A percentile compares a stretch with the other conserved stretches of the same genome.
These are phyloP conservation scores for Penicillium psychrosexuale DNA, from an alignment of 2,329 filamentous ascomycete genomes.

Conservation along the genomic window DNA sequence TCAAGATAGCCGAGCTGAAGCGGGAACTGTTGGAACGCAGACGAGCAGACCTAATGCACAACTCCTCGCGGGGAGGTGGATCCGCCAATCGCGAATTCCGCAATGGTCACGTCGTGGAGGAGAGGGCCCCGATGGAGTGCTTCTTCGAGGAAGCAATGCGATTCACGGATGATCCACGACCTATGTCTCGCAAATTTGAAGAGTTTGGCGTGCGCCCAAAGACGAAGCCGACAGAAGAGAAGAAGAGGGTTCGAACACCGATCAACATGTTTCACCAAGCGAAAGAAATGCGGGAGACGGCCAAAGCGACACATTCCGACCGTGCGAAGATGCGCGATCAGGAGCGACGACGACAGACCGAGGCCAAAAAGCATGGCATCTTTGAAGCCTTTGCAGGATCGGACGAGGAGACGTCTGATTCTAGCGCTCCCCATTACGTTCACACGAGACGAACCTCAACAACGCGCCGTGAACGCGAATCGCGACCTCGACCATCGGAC, in stretches of 20 bases:
- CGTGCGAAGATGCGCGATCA: slow-evolving; percentile 42
- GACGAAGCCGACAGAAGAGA: slow-evolving; percentile 36
- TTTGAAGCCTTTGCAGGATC: slow-evolving; percentile 31
- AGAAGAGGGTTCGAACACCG: slow-evolving; percentile 35
- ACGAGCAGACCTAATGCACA: slow-evolving; percentile 20
- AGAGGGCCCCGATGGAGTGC: slow-evolving; percentile 38
- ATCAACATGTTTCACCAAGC: slow-evolving; percentile 24
- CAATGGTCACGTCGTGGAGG: slow-evolving; percentile 45
- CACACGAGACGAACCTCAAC: slow-evolving; percentile 22
- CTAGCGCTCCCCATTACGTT: slow-evolving; percentile 24
- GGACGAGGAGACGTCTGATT: slow-evolving; percentile 34
- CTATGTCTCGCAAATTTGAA: slow-evolving; percentile 41
- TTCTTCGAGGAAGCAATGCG: slow-evolving; percentile 40
- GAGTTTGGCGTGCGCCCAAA: slow-evolving; percentile 36
- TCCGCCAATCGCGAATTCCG: slow-evolving; percentile 37
- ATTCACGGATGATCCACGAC: slow-evolving; percentile 38
- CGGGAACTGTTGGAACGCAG: slow-evolving; percentile 53
- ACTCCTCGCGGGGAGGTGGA: slow-evolving; percentile 22
- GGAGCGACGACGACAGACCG: slow-evolving; percentile 42
- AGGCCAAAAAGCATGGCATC: slow-evolving; percentile 42
- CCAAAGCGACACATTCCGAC: slow-evolving; percentile 33
- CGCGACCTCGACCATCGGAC: slow-evolving; percentile 22
- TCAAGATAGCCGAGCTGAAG: slow-evolving; percentile 64
- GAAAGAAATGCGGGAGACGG: slow-evolving; percentile 35
- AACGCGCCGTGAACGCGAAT: slow-evolving; percentile 21